Percentiles rank a stretch among this genome's conserved stretches.
phyloP scores from a whole-genome alignment of 2,329 filamentous ascomycete genomes.

The Xylariomycetidae sp. region DNA sequence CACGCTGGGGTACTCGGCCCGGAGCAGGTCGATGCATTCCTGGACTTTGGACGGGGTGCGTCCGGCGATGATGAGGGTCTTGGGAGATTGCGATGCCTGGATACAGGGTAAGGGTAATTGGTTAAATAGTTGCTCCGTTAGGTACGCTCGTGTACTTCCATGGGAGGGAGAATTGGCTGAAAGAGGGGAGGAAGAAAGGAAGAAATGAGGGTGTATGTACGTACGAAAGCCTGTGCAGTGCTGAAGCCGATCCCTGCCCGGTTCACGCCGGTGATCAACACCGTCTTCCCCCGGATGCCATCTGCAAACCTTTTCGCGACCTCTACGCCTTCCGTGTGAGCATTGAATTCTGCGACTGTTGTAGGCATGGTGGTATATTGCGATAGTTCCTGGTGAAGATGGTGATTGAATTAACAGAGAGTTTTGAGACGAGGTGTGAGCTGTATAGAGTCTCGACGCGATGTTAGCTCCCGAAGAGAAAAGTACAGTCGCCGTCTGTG shows the following conservation, averaged over 20 bases:
- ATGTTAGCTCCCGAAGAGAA: too few relatives aligned
- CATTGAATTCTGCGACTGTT: constrained; percentile 30
- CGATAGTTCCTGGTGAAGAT: background rate
- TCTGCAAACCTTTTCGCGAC: constrained; percentile 32
- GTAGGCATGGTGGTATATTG: constrained; percentile 1
- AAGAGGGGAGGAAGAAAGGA: too few relatives aligned
- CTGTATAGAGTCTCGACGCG: too few relatives aligned
- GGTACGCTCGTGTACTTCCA: too few relatives aligned
- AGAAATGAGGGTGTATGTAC: constrained; percentile 4
- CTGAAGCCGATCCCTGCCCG: constrained; percentile 28
- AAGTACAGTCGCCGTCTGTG: too few relatives aligned
- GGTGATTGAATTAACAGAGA: constrained; percentile 38
- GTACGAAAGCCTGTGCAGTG: constrained; percentile 31
- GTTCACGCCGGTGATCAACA: constrained; percentile 32
- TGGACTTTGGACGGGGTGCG: constrained; percentile 28
- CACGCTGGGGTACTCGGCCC: constrained; percentile 22
- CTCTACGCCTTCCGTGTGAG: constrained; percentile 32
- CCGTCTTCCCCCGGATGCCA: constrained; percentile 31
- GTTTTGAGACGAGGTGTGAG: too few relatives aligned
- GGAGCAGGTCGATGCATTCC: constrained; percentile 23
- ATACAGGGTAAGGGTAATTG: too few relatives aligned
- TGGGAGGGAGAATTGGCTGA: too few relatives aligned
- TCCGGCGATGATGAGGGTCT: constrained; percentile 30
- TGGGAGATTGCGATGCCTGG: constrained; percentile 26
- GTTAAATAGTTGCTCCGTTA: too few relatives aligned